phyloP scores from a whole-genome alignment of 1,284 basidiomycete genomes.

The Fistulinella cinereoalba region DNA sequence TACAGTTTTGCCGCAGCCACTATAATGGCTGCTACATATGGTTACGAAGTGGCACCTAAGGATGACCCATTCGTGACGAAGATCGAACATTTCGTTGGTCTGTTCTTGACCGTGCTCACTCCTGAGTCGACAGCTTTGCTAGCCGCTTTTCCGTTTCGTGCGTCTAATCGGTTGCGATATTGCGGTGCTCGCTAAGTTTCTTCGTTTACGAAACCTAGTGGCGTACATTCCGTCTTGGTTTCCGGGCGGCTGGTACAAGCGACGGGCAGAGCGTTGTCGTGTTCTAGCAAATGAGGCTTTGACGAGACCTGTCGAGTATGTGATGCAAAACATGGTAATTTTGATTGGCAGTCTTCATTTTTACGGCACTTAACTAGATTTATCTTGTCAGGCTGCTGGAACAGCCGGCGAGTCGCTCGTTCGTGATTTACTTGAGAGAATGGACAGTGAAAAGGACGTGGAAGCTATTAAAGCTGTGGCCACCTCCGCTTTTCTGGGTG shows the following conservation, averaged over 20 bases:
- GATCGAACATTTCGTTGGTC: constrained; percentile 8
- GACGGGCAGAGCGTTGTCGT: constrained; percentile 24
- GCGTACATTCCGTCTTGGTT: constrained; percentile 38
- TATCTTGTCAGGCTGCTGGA: constrained; percentile 15
- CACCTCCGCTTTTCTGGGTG: constrained; percentile 30
- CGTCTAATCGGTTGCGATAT: constrained; percentile 6
- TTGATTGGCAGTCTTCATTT: background rate
- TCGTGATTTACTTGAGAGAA: constrained; percentile 13
- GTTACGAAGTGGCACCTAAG: constrained; percentile 23
- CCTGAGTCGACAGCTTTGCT: constrained; percentile 24
- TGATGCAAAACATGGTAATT: constrained; percentile 33
- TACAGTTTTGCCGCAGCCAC: constrained; percentile 22
- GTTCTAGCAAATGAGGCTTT: constrained; percentile 27
- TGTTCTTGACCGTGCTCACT: constrained; percentile 18
- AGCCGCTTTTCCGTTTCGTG: constrained; percentile 25
- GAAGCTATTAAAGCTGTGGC: constrained; percentile 25
- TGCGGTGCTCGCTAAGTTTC: constrained; percentile 21
- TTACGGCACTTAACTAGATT: background rate
- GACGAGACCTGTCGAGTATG: constrained; percentile 31
- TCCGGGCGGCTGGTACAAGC: constrained; percentile 34
- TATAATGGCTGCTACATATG: constrained; percentile 28
- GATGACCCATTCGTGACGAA: constrained; percentile 28
- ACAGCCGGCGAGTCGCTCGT: constrained; percentile 24
- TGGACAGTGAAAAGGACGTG: constrained; percentile 1
- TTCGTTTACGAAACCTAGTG: constrained; percentile 20